A percentile compares a stretch with the other conserved stretches of the same genome.
Conservation (phyloP, 805 yeast genomes). For the Peterozyma xylosa region DNA sequence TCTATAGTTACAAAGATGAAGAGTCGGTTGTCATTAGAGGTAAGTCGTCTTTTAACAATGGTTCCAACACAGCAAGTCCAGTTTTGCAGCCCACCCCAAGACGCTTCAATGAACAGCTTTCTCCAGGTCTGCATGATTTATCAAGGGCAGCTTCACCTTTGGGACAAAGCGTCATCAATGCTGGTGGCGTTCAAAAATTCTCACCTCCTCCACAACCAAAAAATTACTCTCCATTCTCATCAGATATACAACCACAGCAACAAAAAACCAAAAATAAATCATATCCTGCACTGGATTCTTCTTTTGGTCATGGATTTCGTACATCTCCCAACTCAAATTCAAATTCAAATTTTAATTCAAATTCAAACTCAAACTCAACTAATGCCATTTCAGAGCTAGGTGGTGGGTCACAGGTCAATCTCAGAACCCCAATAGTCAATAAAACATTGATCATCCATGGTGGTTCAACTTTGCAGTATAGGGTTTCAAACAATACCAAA, state of each 20-base stretch:
- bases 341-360: not conserved
- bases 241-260: not conserved
- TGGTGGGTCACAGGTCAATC: not conserved
- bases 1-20: not conserved
- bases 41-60: not conserved
- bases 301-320: not conserved
- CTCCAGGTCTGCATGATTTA: not conserved
- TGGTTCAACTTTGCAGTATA: constrained; percentile 21
- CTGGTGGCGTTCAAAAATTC: not conserved
- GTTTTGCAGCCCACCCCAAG: not conserved
- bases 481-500: constrained; percentile 14
- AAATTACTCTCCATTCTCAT: no score
- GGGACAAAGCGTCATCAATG: not conserved
- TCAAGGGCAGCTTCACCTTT: constrained; percentile 1
- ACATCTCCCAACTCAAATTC: not conserved
- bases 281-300: not conserved
- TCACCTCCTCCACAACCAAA: not conserved
- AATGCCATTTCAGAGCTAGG: not conserved
- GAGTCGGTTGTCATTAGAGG: not conserved
- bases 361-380: not conserved
- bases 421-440: not conserved
- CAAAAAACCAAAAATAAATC: not conserved
- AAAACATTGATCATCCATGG: constrained; percentile 21
- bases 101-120: not conserved
- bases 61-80: not conserved